Evolutionary conservation across 2,329 filamentous ascomycete genomes (phyloP), one percentile per base, ranked within the genome.

Genomic region (Acrocalymma vagum): DNA sequence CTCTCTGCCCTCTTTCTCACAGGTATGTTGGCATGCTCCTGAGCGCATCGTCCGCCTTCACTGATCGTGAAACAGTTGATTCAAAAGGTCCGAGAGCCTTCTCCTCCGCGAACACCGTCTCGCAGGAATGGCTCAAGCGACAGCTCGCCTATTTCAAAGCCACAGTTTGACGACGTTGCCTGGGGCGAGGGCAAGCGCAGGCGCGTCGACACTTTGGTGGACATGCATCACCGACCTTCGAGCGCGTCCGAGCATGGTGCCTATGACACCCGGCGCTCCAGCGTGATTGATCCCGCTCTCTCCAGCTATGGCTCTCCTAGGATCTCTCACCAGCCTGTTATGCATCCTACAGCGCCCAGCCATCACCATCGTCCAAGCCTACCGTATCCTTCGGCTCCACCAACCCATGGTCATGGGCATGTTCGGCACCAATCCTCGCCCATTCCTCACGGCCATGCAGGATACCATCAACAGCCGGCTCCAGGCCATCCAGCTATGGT

Each of bases 41-140:
- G 11, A 6, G 9, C 22, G 20, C 3, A 17, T 9, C 6, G 7
- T 8, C 11, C 9, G 27, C 10, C 6, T 2, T 10, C 14, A 38
- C 51, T 62, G 14, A 62, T 39, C 13, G 4, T 1, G 5, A 3
- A 1, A 9, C 24, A 67, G 63, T 55, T 67, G 16, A 42, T 64
- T 8, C 44, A 60, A 22, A 55, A 53, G 20, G 55, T 58, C 23
- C 55, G 51, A n/a, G 62, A 62, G 35, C 58, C 58, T 6, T 66
- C 65, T 18, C 65, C 65, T 11, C 65, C 65, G 14, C 52, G 51
- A n/a, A 68, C 65, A 26, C 65, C 65, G 8, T 55, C 58, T 11
- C 56, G 58, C 22, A 56, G 51, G 14, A 51, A 61, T 32, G 53
- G 38, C 9, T 65, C 61, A 11, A 47, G 45, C 11, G 55, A 59